Base-by-base conservation (phyloP, 352 stramenopile species). In the Phytopythium delawarense region DNA sequence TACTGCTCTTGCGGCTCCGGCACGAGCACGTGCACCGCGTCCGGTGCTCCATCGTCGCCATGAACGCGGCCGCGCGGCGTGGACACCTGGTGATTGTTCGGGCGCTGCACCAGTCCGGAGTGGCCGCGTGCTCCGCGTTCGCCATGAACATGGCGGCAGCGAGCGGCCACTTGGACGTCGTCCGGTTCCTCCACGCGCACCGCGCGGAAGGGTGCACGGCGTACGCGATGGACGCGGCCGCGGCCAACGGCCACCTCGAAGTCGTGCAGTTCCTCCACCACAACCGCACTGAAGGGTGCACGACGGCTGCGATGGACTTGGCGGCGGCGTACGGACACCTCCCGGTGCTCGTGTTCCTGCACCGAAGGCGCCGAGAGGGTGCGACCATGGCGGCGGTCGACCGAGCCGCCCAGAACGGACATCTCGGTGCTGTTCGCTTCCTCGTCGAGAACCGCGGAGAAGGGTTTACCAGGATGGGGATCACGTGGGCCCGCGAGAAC, bases 241-340 rank as follows among this genome's bases (percentile, higher is more conserved):
- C 74, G 15, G 65, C 64, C 11, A 73, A 71, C 20, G 74, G 74
- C 9, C 57, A 74, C 58, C 35, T 80, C 0, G 44, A 64, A 12
- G 53, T 80, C 6, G 71, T 85, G 23, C 64, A 61, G 56, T 85
- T 77, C 58, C 63, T 85, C 2, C 66, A 85, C 59, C 58, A 59
- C 7, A 44, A 74, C 55, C 61, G 73, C 7, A 28, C 13, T 0
- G 71, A 76, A 64, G 65, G 68, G 30, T 78, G 68, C 59, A 76
- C 68, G 40, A 28, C 37, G 28, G 59, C 35, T 16, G 75, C 70
- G 4, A 72, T 81, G 60, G 63, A 81, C 52, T 21, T 67, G 5
- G 71, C 68, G 7, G 73, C 73, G 2, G 66, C 62, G 1, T 61
- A 71, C 23, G 76, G 73, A 12, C 63, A 75, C 62, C 34, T 80